Conservation (phyloP, 192 early-diverging fungal species). For the Powellomyces hirtus region DNA sequence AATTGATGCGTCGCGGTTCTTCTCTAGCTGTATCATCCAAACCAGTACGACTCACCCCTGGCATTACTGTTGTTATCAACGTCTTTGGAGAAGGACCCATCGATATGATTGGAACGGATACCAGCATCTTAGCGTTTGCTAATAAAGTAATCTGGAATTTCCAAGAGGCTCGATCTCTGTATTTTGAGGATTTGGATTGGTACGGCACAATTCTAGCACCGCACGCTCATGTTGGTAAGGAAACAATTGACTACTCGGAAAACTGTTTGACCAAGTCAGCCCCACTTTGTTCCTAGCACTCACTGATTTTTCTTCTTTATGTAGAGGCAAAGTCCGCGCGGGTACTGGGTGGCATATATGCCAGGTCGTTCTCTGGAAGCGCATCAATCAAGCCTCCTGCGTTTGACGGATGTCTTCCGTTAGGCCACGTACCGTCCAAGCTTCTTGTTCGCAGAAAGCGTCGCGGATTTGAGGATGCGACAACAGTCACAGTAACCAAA, state of each 20-base stretch:
- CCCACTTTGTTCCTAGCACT: not conserved
- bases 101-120: not conserved
- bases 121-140: constrained; percentile 9
- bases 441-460: not conserved
- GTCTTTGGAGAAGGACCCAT: not conserved
- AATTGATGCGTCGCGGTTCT: not conserved
- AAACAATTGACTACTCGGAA: not conserved
- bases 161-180: not conserved
- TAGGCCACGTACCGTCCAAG: not conserved
- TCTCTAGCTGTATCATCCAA: not conserved
- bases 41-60: constrained; percentile 7
- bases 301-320: not conserved
- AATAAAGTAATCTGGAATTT: constrained; percentile 13
- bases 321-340: constrained; percentile 2
- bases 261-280: not conserved
- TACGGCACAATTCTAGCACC: constrained; percentile 13
- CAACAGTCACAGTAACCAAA: not conserved
- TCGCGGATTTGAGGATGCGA: not conserved
- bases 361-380: not conserved
- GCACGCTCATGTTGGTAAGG: constrained; percentile 12
- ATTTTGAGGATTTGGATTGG: constrained; percentile 12
- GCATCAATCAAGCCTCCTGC: not conserved
- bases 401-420: constrained; percentile 7
- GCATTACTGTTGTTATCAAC: constrained; percentile 8
- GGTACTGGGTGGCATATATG: not conserved